Evolutionary conservation across 1,139 yeast genomes (phyloP).

Genomic region (Casaregolazyma suthepensis): DNA sequence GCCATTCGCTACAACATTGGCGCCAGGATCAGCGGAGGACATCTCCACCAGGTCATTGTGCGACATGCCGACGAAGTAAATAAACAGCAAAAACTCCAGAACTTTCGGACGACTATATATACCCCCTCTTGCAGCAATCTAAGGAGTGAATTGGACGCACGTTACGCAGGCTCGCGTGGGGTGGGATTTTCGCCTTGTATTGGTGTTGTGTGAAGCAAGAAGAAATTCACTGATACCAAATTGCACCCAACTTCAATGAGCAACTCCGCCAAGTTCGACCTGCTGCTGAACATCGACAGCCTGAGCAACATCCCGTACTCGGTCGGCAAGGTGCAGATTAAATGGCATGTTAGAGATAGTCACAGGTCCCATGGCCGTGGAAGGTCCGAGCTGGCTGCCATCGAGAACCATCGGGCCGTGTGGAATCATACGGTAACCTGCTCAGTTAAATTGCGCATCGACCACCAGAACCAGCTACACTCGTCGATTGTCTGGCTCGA

Average conservation of each 20-base stretch:
- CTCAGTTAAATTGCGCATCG: constrained; percentile 35
- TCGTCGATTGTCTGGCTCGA: constrained; percentile 30
- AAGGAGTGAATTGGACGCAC: background rate
- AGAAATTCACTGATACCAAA: background rate
- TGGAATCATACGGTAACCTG: constrained; percentile 42
- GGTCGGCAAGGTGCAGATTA: constrained; percentile 61
- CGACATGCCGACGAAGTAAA: background rate
- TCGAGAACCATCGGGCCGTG: constrained; percentile 44
- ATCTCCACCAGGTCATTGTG: background rate
- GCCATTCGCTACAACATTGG: background rate
- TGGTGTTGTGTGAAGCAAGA: background rate
- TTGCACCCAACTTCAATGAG: constrained; percentile 3
- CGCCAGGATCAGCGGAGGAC: background rate
- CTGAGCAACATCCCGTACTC: constrained; percentile 78
- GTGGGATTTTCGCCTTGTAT: background rate
- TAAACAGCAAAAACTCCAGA: no score
- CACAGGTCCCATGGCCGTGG: constrained; percentile 40
- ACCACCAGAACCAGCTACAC: constrained; percentile 32
- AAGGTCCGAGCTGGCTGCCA: constrained; percentile 39
- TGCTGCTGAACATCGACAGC: constrained; percentile 57
- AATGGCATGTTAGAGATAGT: constrained; percentile 48
- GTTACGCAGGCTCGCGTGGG: background rate
- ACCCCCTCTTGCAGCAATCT: background rate
- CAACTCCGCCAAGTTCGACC: constrained; percentile 46
- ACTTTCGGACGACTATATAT: no score